Base-by-base conservation (phyloP, 2,329 filamentous ascomycete genomes). In the Trichoderma sp. region DNA sequence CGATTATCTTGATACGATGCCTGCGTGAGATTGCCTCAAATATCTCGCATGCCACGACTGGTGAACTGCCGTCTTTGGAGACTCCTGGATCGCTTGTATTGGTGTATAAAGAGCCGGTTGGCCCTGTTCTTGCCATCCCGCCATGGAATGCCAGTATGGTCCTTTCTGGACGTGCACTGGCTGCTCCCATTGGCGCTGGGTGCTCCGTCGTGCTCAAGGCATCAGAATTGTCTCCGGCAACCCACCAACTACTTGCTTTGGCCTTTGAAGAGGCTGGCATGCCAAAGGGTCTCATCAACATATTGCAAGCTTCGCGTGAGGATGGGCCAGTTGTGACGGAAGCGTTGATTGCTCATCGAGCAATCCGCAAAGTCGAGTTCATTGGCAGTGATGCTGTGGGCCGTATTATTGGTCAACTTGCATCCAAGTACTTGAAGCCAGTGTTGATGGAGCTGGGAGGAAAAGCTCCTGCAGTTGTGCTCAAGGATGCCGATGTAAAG, bases 71-170 rank as follows among this genome's bases (percentile, higher is more conserved):
- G 12, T 64, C 70, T 1, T 47, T 68, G 3, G 63, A 72, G 4
- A 6, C 24, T 3, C 30, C 36, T n/a, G 63, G 63, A 51, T 57
- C 70, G 7, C 9, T 68, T 11, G 64, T 47, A 6, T 15, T 72
- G 18, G 64, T 72, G 6, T 58, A 68, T 74, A 91, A 90, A 78
- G 92, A 95, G 81, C 93, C 94, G 0, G 93, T 89, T 76, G 94
- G 94, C 1, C 93, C 95, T 6, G 86, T 95, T 15, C 83, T 96
- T 30, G 90, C 89, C 3, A 94, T 97, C 80, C 92, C 92, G 1
- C 93, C 94, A 5, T 97, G 94, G 70, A 68, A 68, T 4, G 64
- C 30, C 0, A 32, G 43, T 0, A 28, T 68, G 39, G 18, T 72
- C 24, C 56, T 72, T 15, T 43, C 26, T 3, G 39, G 36, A 7